A percentile compares a stretch with the other conserved stretches of the same genome.
Conservation (phyloP, 495 filamentous ascomycete genomes). For the Neurospora sp. region DNA sequence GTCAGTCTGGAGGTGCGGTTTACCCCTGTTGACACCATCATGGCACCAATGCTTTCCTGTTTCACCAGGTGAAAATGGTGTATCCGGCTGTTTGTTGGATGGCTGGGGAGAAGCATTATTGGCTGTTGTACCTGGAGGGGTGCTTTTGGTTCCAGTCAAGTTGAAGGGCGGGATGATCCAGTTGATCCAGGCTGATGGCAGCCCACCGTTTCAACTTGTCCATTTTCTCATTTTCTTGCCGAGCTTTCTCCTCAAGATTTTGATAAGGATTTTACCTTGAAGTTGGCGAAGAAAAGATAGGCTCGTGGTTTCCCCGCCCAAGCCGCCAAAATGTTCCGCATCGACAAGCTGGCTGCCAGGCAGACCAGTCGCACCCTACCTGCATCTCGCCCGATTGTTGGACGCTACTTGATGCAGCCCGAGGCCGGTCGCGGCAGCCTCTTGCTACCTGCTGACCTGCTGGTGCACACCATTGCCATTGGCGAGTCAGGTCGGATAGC, state of each 20-base stretch:
- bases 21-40: slow-evolving; percentile 8
- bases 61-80: slow-evolving; percentile 2
- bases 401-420: not conserved
- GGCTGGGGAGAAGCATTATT: slow-evolving; percentile 35
- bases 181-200: not conserved
- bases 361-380: not conserved
- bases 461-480: not conserved
- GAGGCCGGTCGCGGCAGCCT: not conserved
- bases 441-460: not conserved
- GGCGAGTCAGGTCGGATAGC: not conserved
- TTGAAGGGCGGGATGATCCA: slow-evolving; percentile 10
- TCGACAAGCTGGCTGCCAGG: not conserved
- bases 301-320: not conserved
- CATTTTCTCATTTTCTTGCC: not conserved
- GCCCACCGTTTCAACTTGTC: not conserved
- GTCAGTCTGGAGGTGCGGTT: not conserved
- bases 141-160: slow-evolving; percentile 3
- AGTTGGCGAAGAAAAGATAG: not conserved
- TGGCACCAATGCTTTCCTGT: not conserved
- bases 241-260: not conserved
- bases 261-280: not conserved
- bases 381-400: not conserved
- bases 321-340: not conserved
- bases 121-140: slow-evolving; percentile 14
- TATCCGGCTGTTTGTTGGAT: slow-evolving; percentile 23